Percentiles rank a stretch among this genome's conserved stretches.
Conservation (phyloP, 495 filamentous ascomycete species). For the Usnea hakonensis region DNA sequence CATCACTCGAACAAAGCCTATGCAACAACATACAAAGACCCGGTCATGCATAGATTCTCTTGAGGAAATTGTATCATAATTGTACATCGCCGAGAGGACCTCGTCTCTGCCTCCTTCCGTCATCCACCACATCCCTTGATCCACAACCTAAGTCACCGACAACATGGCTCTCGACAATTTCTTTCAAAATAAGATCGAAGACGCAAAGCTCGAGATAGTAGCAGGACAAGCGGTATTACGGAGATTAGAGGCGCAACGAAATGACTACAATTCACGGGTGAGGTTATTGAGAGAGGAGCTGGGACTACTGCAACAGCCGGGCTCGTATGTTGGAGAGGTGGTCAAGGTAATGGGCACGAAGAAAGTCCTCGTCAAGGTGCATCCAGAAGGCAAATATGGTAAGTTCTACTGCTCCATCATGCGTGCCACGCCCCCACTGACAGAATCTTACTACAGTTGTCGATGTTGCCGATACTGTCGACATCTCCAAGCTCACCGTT, state of each 20-base stretch:
- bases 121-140: not conserved
- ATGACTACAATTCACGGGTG: constrained; percentile 98
- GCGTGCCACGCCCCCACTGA: not conserved
- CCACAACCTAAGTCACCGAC: constrained; percentile 27
- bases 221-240: constrained; percentile 93
- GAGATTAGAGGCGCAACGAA: constrained; percentile 93
- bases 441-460: constrained; percentile 57
- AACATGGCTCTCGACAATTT: constrained; percentile 98
- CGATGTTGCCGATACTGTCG: constrained; percentile 89
- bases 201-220: constrained; percentile 99
- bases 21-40: no score
- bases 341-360: constrained; percentile 99
- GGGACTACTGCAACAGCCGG: constrained; percentile 90
- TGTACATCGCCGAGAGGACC: not conserved
- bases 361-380: constrained; percentile 97
- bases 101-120: not conserved
- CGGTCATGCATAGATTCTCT: no score
- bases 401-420: constrained; percentile 24
- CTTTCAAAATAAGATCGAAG: constrained; percentile 99
- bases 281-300: constrained; percentile 93
- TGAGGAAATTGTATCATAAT: no score
- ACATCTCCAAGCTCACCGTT: constrained; percentile 89
- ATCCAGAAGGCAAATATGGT: constrained; percentile 99
- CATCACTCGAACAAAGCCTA: no score
- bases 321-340: constrained; percentile 97